Percentiles rank a stretch among this genome's conserved stretches.
Evolutionary conservation across 2,329 filamentous ascomycete genomes (phyloP).

Genomic region (Sphaerulina vaccinii): DNA sequence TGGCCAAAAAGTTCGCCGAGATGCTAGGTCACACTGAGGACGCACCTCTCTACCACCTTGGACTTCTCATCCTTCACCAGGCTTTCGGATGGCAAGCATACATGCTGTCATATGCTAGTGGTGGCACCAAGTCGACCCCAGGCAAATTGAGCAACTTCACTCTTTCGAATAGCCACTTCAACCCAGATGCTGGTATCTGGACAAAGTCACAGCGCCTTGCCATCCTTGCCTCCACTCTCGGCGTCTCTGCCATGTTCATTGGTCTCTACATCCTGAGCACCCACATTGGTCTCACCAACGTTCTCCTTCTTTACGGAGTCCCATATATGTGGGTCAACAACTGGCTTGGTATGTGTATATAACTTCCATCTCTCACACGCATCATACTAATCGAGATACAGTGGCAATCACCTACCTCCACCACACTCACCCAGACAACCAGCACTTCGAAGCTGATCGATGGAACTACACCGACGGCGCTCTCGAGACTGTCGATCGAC

Average conservation of each 20-base stretch:
- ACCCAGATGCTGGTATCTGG: slow-evolving; percentile 56
- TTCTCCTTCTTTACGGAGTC: slow-evolving; percentile 46
- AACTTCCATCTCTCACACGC: background rate
- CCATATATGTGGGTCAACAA: slow-evolving; percentile 71
- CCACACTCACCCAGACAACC: slow-evolving; percentile 61
- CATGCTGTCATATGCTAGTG: slow-evolving; percentile 30
- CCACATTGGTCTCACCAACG: slow-evolving; percentile 6
- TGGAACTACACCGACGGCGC: slow-evolving; percentile 66
- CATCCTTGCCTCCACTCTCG: slow-evolving; percentile 61
- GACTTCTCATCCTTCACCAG: slow-evolving; percentile 28
- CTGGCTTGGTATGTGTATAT: slow-evolving; percentile 55
- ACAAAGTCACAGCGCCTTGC: slow-evolving; percentile 49
- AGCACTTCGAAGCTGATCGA: slow-evolving; percentile 58
- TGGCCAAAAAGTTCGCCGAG: slow-evolving; percentile 7
- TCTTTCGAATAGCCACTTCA: slow-evolving; percentile 63
- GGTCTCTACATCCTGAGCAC: slow-evolving; percentile 50
- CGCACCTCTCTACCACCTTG: slow-evolving; percentile 27
- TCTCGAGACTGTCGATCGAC: slow-evolving; percentile 62
- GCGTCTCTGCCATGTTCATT: slow-evolving; percentile 53
- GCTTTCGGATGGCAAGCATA: slow-evolving; percentile 34
- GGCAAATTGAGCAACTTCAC: slow-evolving; percentile 20
- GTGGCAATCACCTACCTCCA: slow-evolving; percentile 75
- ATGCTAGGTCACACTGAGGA: slow-evolving; percentile 31
- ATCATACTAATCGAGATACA: slow-evolving; percentile 30
- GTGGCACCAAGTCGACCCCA: slow-evolving; percentile 16